phyloP scores from a whole-genome alignment of 257 asterid genomes.

The Rehmannia glutinosa region DNA sequence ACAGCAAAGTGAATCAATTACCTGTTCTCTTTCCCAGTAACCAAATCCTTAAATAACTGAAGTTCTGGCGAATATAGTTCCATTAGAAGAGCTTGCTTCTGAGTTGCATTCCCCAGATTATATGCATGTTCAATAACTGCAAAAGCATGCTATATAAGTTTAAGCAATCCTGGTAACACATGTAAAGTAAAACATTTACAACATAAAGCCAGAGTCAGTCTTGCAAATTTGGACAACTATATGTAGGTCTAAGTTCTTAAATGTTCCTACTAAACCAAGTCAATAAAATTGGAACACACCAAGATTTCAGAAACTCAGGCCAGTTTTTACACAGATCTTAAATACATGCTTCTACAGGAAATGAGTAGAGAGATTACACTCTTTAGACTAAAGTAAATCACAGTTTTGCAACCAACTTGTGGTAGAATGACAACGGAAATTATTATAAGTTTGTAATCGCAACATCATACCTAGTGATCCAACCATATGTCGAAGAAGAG shows the following conservation, averaged over 20 bases:
- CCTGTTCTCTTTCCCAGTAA: slow-evolving; percentile 66
- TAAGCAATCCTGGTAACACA: slow-evolving; percentile 3
- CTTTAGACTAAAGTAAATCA: neutral
- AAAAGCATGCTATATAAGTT: slow-evolving; percentile 5
- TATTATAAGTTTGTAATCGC: neutral
- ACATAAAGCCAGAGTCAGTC: neutral
- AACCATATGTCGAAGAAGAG: slow-evolving; percentile 85
- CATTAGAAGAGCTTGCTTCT: slow-evolving; percentile 79
- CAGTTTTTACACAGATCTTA: neutral
- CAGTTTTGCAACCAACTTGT: neutral
- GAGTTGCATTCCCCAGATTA: slow-evolving; percentile 73
- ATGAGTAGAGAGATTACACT: neutral
- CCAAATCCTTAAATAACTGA: slow-evolving; percentile 78
- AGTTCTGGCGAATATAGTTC: slow-evolving; percentile 92
- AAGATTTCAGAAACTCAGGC: neutral
- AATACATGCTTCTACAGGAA: neutral
- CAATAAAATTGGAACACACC: neutral
- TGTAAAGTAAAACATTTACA: neutral
- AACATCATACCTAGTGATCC: slow-evolving; percentile 81
- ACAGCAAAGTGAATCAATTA: slow-evolving; percentile 14
- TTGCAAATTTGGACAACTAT: neutral
- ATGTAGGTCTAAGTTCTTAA: neutral
- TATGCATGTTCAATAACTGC: slow-evolving; percentile 90
- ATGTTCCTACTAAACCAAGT: neutral
- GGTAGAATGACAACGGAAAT: neutral